Evolutionary conservation across 2,329 filamentous ascomycete genomes (phyloP).

Genomic region (Trichoderma sp.): DNA sequence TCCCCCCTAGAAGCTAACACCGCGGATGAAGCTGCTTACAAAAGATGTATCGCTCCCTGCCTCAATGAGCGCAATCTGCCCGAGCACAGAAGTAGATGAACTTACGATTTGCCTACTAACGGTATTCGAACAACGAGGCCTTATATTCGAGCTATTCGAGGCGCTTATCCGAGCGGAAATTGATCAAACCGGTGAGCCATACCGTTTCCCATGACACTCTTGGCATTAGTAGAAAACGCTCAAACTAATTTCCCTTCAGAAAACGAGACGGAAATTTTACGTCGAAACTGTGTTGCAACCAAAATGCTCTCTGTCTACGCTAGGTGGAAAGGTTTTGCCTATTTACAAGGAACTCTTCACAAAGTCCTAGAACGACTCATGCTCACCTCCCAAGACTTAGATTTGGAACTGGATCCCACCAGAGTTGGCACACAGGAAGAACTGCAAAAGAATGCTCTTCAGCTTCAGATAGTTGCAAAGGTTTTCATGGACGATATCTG

Average conservation of each 20-base stretch:
- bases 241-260: conserved; percentile 39
- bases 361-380: conserved; percentile 65
- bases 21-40: conserved; percentile 50
- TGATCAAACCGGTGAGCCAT: conserved; percentile 55
- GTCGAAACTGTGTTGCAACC: conserved; percentile 67
- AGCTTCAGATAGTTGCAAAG: conserved; percentile 64
- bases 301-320: conserved; percentile 70
- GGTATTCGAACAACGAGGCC: conserved; percentile 65
- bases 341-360: conserved; percentile 62
- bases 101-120: conserved; percentile 65
- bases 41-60: conserved; percentile 60
- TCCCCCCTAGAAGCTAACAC: not conserved
- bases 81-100: conserved; percentile 66
- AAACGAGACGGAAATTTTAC: conserved; percentile 64
- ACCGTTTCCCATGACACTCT: not conserved
- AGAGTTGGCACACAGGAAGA: conserved; percentile 59
- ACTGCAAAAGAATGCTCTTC: conserved; percentile 62
- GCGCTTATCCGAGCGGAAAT: conserved; percentile 67
- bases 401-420: conserved; percentile 64
- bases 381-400: conserved; percentile 63
- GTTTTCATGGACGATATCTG: conserved; percentile 71
- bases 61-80: conserved; percentile 63
- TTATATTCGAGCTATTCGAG: conserved; percentile 61
- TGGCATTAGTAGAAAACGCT: rapidly evolving
- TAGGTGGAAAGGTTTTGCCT: conserved; percentile 65